phyloP scores from a whole-genome alignment of 1,139 yeast genomes.

The Yarrowia galli region DNA sequence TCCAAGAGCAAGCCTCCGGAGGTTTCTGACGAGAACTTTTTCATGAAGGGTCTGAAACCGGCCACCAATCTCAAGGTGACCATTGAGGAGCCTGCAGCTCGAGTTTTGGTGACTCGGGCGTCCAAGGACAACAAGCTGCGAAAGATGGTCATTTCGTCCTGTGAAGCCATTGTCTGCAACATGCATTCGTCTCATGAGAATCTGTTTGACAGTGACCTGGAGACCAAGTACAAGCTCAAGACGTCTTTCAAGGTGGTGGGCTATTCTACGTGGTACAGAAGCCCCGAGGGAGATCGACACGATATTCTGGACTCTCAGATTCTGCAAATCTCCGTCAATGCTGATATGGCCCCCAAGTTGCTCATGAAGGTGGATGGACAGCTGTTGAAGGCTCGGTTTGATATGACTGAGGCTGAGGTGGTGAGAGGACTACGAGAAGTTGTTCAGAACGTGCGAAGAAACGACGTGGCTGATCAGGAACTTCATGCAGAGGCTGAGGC shows the following conservation, averaged over 20 bases:
- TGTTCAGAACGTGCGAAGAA: conserved; percentile 42
- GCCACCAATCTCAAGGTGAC: conserved; percentile 49
- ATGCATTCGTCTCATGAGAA: conserved; percentile 46
- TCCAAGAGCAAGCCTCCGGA: conserved; percentile 27
- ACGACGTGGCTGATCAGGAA: conserved; percentile 27
- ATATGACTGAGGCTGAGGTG: conserved; percentile 47
- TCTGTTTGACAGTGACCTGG: conserved; percentile 40
- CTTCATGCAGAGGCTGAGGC: conserved; percentile 2
- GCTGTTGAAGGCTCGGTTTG: conserved; percentile 45
- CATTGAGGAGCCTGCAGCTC: conserved; percentile 53
- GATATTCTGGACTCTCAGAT: conserved; percentile 49
- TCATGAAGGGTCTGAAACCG: conserved; percentile 49
- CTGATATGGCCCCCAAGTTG: conserved; percentile 47
- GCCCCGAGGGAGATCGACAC: conserved; percentile 47
- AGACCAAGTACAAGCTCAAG: conserved; percentile 44
- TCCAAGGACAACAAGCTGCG: conserved; percentile 39
- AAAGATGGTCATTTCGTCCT: conserved; percentile 49
- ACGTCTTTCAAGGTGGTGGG: conserved; percentile 47
- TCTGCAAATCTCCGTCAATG: conserved; percentile 45
- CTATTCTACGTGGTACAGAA: conserved; percentile 49
- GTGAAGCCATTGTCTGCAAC: conserved; percentile 48
- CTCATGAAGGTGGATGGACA: conserved; percentile 46
- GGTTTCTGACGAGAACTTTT: conserved; percentile 24
- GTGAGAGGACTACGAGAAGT: conserved; percentile 47
- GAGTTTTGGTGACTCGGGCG: conserved; percentile 46